Evolutionary conservation across 148 eudicot species (phyloP).

Genomic region (Diospyros kaki): DNA sequence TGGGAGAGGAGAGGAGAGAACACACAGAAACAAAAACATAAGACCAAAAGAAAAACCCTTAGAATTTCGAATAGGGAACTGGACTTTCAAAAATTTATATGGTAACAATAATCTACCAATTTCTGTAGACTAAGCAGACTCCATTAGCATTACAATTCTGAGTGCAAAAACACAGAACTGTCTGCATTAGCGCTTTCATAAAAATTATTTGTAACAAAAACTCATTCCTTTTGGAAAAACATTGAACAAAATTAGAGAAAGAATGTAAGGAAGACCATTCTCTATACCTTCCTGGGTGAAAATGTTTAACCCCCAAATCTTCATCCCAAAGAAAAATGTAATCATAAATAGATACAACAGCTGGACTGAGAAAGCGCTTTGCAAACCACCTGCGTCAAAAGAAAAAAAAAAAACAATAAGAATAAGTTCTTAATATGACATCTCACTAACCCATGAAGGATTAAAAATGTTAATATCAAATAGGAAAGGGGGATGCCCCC

Average conservation of each 20-base stretch:
- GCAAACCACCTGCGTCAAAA: constrained; percentile 87
- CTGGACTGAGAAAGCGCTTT: constrained; percentile 91
- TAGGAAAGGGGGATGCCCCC: not conserved
- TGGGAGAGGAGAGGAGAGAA: no score
- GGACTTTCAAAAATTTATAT: no score
- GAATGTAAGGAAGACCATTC: not conserved
- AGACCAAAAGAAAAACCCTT: no score
- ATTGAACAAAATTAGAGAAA: not conserved
- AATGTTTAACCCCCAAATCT: constrained; percentile 82
- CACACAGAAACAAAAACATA: no score
- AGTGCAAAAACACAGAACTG: not conserved
- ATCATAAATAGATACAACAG: constrained; percentile 77
- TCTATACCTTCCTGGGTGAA: constrained; percentile 78
- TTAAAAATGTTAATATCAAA: not conserved
- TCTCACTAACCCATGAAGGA: not conserved
- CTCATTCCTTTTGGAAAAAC: not conserved
- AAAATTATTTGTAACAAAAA: not conserved
- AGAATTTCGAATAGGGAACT: no score
- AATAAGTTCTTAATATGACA: not conserved
- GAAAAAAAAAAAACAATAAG: not conserved
- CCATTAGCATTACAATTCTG: not conserved
- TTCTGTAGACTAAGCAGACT: not conserved
- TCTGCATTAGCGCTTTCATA: not conserved
- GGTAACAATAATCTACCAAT: no score
- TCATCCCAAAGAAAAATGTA: constrained; percentile 98